phyloP scores from a whole-genome alignment of 2,329 filamentous ascomycete species.

The Claviceps humidiphila region DNA sequence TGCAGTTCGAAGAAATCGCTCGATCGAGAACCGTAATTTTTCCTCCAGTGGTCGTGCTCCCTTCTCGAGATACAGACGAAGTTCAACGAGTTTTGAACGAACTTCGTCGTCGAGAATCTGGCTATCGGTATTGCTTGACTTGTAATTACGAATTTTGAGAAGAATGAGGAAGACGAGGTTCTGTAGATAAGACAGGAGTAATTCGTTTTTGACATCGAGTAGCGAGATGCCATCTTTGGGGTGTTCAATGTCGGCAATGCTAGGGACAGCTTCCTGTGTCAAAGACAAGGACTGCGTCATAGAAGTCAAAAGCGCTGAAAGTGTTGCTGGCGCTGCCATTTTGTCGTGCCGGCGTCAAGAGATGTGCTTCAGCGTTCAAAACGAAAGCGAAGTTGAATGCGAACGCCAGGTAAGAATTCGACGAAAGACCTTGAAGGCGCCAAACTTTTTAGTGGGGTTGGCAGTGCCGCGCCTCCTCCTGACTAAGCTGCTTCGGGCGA shows the following conservation, averaged over 20 bases:
- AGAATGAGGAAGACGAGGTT: constrained; percentile 83
- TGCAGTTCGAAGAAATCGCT: constrained; percentile 81
- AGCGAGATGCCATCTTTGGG: constrained; percentile 82
- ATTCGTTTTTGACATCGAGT: constrained; percentile 89
- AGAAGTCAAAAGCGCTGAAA: constrained; percentile 38
- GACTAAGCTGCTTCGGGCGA: constrained; percentile 9
- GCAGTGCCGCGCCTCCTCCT: neutral
- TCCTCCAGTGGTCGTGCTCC: constrained; percentile 83
- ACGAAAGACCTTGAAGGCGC: neutral
- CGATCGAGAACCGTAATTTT: constrained; percentile 87
- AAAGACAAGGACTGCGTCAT: constrained; percentile 46
- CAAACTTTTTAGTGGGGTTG: constrained; percentile 13
- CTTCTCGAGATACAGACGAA: constrained; percentile 86
- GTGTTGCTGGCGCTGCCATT: constrained; percentile 36
- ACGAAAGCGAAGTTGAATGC: neutral
- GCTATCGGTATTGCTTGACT: constrained; percentile 11
- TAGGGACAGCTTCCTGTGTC: constrained; percentile 54
- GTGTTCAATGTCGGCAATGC: constrained; percentile 50
- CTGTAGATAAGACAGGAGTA: constrained; percentile 92
- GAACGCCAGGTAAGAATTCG: neutral
- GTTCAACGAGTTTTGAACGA: constrained; percentile 75
- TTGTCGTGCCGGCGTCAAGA: neutral
- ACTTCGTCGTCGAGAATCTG: constrained; percentile 48
- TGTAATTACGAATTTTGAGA: constrained; percentile 56
- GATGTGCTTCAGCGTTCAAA: neutral